These are phyloP conservation scores for Backusella sp. DNA, from an alignment of 192 early-diverging fungal species.

Conservation along the genomic window DNA sequence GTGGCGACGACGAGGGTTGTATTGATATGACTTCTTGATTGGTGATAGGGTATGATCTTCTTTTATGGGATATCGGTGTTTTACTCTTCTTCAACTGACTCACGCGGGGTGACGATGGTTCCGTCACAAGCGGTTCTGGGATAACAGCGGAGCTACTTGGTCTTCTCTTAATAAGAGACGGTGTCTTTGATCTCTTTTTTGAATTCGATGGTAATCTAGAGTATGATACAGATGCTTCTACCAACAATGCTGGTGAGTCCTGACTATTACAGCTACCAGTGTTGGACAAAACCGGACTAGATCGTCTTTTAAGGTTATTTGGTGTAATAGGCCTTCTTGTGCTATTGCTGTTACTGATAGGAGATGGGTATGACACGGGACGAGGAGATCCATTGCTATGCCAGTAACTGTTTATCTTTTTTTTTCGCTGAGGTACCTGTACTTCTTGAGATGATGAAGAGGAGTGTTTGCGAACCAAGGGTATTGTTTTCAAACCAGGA, in stretches of 20 bases:
- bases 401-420: neutral
- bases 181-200: constrained; percentile 1
- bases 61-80: neutral
- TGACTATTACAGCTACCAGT: neutral
- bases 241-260: neutral
- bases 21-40: neutral
- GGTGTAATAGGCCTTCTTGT: neutral
- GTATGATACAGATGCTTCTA: neutral
- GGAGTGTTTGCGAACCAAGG: neutral
- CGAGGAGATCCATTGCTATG: neutral
- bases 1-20: neutral
- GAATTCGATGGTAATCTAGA: neutral
- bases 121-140: neutral
- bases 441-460: neutral
- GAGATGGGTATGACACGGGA: neutral
- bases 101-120: neutral
- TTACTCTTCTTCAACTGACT: constrained; percentile 4
- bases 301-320: neutral
- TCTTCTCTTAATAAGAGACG: neutral
- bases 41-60: constrained; percentile 1
- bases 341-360: neutral
- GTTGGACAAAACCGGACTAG: neutral
- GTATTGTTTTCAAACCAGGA: neutral
- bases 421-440: constrained; percentile 1
- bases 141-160: neutral